Conservation (phyloP, 129 eudicot genomes). For the Tagetes patula region DNA sequence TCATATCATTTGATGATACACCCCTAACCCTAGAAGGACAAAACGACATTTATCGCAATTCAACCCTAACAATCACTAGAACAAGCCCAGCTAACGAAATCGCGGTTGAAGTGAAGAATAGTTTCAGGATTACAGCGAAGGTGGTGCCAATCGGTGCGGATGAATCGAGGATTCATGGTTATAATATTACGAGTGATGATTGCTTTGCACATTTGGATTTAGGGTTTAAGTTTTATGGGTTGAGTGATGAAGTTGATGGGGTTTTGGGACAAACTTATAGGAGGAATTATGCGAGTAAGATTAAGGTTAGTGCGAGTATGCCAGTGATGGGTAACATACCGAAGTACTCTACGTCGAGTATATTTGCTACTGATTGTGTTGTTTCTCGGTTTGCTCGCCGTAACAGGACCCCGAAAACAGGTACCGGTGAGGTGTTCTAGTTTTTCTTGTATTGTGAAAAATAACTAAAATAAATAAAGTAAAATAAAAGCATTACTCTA, state of each 20-base stretch:
- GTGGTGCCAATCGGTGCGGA: constrained; percentile 40
- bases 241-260: constrained; percentile 40
- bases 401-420: background rate
- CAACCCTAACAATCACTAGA: constrained; percentile 31
- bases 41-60: constrained; percentile 17
- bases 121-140: constrained; percentile 30
- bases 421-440: constrained; percentile 10
- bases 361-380: constrained; percentile 39
- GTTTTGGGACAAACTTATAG: constrained; percentile 49
- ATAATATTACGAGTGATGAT: constrained; percentile 38
- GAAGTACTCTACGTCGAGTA: constrained; percentile 28
- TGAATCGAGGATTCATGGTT: constrained; percentile 47
- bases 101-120: constrained; percentile 30
- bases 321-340: constrained; percentile 40
- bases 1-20: constrained; percentile 21
- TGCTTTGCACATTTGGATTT: constrained; percentile 49
- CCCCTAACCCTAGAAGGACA: constrained; percentile 30
- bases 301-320: constrained; percentile 38
- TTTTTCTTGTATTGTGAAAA: background rate
- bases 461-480: background rate
- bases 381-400: constrained; percentile 32
- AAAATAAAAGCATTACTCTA: background rate
- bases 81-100: constrained; percentile 30
- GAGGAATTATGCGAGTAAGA: constrained; percentile 40
- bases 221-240: constrained; percentile 39